Conservation (phyloP, 768 basidiomycete species). For the Trametes cinnabarina region DNA sequence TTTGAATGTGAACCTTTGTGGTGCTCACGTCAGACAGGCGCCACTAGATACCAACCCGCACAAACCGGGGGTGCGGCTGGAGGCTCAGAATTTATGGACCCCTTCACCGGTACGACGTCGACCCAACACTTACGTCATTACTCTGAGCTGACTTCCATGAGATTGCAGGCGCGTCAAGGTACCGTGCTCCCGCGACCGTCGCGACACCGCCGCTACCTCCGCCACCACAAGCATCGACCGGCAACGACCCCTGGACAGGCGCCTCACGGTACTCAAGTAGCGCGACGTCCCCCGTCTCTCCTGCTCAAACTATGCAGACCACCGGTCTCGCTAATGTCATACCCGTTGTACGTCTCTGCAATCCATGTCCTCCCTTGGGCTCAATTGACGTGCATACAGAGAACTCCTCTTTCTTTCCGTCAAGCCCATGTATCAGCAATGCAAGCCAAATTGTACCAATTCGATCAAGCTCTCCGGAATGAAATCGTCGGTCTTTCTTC, state of each 20-base stretch:
- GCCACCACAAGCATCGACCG: slow-evolving; percentile 33
- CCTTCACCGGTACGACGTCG: slow-evolving; percentile 26
- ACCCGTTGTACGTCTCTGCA: slow-evolving; percentile 24
- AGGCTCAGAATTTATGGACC: slow-evolving; percentile 27
- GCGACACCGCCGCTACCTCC: slow-evolving; percentile 24
- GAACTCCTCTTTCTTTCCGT: slow-evolving; percentile 72
- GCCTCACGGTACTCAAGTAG: slow-evolving; percentile 54
- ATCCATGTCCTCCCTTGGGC: neutral
- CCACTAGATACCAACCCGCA: slow-evolving; percentile 34
- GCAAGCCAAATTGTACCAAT: slow-evolving; percentile 73
- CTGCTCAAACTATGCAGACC: slow-evolving; percentile 36
- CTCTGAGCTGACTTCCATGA: slow-evolving; percentile 10
- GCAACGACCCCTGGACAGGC: slow-evolving; percentile 73
- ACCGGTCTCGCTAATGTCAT: slow-evolving; percentile 10
- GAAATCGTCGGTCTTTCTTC: slow-evolving; percentile 56
- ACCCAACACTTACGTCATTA: neutral
- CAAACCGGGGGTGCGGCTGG: slow-evolving; percentile 8
- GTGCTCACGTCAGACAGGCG: slow-evolving; percentile 22
- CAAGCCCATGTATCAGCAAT: slow-evolving; percentile 80
- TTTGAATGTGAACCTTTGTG: too few relatives aligned
- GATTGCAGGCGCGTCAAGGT: slow-evolving; percentile 32
- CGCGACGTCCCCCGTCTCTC: slow-evolving; percentile 34
- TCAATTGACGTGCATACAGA: slow-evolving; percentile 37
- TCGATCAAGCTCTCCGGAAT: slow-evolving; percentile 62
- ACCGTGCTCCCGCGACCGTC: slow-evolving; percentile 29